Evolutionary conservation across 2,329 filamentous ascomycete species (phyloP), one percentile per base, ranked within the genome.

Genomic region (Colletotrichum tanaceti): DNA sequence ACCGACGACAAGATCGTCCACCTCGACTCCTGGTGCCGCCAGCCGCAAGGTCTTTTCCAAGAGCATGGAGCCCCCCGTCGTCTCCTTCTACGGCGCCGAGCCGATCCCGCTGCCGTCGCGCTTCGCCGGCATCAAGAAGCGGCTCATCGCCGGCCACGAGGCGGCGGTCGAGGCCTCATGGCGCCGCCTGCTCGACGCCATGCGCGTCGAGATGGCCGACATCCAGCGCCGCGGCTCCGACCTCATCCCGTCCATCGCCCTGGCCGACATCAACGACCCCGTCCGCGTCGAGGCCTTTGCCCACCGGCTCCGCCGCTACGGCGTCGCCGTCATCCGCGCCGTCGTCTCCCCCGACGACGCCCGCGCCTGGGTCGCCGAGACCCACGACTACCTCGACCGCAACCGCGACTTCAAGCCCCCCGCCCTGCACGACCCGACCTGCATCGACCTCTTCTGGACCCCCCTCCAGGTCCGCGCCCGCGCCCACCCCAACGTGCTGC

Each of bases 401-500:
- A 89, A 89, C 72, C 79, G 70, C 61, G 70, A 71, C 32, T 71
- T 71, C 70, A 71, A 71, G 53, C 85, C 84, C 55, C 89, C 89
- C 35, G 85, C 86, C 0, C 81, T 84, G 0, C 86, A 89, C 72
- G 87, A 90, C 47, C 90, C 90, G 5, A 88, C 90, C 1, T 91
- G 91, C 59, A 92, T 90, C 78, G 90, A 92, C 77, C 86, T 92
- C 73, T 92, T 91, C 79, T 82, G 81, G 81, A 80, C 79, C 14
- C 76, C 77, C 6, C 74, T 79, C 1, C 80, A 83, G 61, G 74
- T 82, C 47, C 78, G 78, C 39, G 79, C 79, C 13, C 76, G 80
- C 24, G 79, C 78, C 1, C 80, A 82, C 54, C 75, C 76, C 5
- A 81, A 81, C 58, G 71, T 81, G 20, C 74, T 85, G 64, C 72